These are phyloP conservation scores for Primulina huaijiensis DNA, from an alignment of 257 asterid genomes.

Conservation along the genomic window DNA sequence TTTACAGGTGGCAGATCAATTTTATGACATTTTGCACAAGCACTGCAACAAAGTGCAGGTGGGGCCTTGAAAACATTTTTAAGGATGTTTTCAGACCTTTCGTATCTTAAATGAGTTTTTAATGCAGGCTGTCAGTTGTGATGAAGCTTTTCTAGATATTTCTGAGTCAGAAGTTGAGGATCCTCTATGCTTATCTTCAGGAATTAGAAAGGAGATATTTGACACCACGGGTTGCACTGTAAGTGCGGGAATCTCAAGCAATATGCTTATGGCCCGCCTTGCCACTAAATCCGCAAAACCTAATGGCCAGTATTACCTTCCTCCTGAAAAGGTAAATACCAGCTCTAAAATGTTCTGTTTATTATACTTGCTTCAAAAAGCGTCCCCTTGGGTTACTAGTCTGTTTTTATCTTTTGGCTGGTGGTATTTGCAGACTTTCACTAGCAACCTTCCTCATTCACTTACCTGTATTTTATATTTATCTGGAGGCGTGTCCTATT, in stretches of 20 bases:
- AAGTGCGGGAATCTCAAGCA: slow-evolving; percentile 91
- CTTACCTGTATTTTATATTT: too few relatives aligned
- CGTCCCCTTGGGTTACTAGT: too few relatives aligned
- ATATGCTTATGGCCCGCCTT: slow-evolving; percentile 96
- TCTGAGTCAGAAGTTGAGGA: slow-evolving; percentile 64
- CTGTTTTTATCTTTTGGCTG: too few relatives aligned
- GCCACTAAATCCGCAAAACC: slow-evolving; percentile 96
- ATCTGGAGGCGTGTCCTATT: too few relatives aligned
- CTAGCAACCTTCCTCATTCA: too few relatives aligned
- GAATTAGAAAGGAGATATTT: slow-evolving; percentile 67
- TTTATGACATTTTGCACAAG: slow-evolving; percentile 81
- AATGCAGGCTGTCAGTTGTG: slow-evolving; percentile 94
- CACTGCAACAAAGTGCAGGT: slow-evolving; percentile 95
- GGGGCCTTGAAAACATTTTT: slow-evolving; percentile 26
- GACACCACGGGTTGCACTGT: slow-evolving; percentile 83
- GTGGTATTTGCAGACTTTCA: too few relatives aligned
- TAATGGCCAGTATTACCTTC: slow-evolving; percentile 77
- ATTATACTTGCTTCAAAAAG: neutral
- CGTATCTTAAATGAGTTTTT: slow-evolving; percentile 24
- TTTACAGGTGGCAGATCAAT: slow-evolving; percentile 89
- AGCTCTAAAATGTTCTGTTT: neutral
- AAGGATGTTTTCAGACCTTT: slow-evolving; percentile 11
- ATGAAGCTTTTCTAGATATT: slow-evolving; percentile 91
- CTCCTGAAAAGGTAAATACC: slow-evolving; percentile 57
- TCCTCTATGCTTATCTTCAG: slow-evolving; percentile 64